Evolutionary conservation across 768 basidiomycete species (phyloP).

Genomic region (Pleurotus citrinopileatus): DNA sequence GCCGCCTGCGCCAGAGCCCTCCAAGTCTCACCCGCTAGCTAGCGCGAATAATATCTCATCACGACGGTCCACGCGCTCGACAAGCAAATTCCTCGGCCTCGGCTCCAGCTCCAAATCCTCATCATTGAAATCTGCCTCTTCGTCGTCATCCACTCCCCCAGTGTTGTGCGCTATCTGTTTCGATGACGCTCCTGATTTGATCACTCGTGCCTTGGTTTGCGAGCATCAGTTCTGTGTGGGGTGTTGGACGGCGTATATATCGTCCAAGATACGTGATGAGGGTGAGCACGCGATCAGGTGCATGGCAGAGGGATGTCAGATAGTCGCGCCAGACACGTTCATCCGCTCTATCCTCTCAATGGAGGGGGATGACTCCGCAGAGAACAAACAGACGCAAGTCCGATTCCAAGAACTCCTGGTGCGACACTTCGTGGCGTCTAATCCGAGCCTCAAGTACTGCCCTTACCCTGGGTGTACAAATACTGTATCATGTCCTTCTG

Average conservation of each 20-base stretch:
- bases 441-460: conserved; percentile 85
- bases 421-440: conserved; percentile 87
- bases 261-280: conserved; percentile 80
- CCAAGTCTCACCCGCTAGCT: conserved; percentile 19
- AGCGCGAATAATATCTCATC: conserved; percentile 18
- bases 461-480: conserved; percentile 93
- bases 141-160: conserved; percentile 22
- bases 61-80: conserved; percentile 34
- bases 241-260: conserved; percentile 82
- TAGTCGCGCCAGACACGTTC: conserved; percentile 64
- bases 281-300: conserved; percentile 71
- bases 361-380: conserved; percentile 24
- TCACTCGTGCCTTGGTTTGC: conserved; percentile 73
- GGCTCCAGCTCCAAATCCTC: conserved; percentile 27
- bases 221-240: conserved; percentile 79
- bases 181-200: conserved; percentile 60
- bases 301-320: conserved; percentile 76
- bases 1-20: conserved; percentile 33
- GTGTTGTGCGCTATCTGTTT: conserved; percentile 90
- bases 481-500: conserved; percentile 88
- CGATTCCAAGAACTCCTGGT: conserved; percentile 88
- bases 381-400: conserved; percentile 49
- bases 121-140: conserved; percentile 19
- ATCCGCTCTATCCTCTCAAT: conserved; percentile 50
- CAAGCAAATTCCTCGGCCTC: conserved; percentile 35